Evolutionary conservation across 2,329 filamentous ascomycete species (phyloP).

Genomic region (Zymoseptoria passerinii): DNA sequence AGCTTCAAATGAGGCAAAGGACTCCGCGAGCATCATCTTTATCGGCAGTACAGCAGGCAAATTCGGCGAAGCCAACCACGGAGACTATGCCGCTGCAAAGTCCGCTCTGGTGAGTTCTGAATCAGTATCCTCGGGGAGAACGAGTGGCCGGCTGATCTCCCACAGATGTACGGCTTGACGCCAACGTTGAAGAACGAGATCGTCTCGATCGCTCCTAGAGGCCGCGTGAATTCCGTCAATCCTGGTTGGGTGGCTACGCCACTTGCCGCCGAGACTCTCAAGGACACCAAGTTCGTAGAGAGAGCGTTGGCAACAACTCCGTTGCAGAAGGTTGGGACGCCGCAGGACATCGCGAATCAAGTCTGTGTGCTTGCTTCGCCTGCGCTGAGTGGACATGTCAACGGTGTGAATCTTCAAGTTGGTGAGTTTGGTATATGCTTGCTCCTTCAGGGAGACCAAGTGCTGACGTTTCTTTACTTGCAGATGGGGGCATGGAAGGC

Average conservation of each 20-base stretch:
- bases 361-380: conserved; percentile 24
- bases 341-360: conserved; percentile 24
- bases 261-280: conserved; percentile 18
- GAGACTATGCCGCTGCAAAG: conserved; percentile 25
- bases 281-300: conserved; percentile 23
- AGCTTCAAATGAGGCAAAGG: conserved; percentile 14
- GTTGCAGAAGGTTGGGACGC: conserved; percentile 23
- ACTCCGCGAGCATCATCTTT: conserved; percentile 24
- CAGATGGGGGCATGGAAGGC: conserved; percentile 27
- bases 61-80: conserved; percentile 27
- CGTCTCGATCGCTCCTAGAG: conserved; percentile 21
- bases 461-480: conserved; percentile 8
- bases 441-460: background rate
- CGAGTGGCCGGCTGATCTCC: background rate
- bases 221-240: conserved; percentile 23
- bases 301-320: conserved; percentile 26
- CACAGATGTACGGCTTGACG: conserved; percentile 24
- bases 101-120: conserved; percentile 13
- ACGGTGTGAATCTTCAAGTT: conserved; percentile 20
- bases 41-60: conserved; percentile 29
- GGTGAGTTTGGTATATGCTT: conserved; percentile 4
- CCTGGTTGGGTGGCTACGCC: conserved; percentile 26
- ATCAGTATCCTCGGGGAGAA: no score
- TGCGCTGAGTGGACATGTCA: conserved; percentile 23
- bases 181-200: conserved; percentile 29